A percentile compares a stretch with the other conserved stretches of the same genome.
Conservation (phyloP, 768 basidiomycete species). For the Chalciporus sphaerocephalus region DNA sequence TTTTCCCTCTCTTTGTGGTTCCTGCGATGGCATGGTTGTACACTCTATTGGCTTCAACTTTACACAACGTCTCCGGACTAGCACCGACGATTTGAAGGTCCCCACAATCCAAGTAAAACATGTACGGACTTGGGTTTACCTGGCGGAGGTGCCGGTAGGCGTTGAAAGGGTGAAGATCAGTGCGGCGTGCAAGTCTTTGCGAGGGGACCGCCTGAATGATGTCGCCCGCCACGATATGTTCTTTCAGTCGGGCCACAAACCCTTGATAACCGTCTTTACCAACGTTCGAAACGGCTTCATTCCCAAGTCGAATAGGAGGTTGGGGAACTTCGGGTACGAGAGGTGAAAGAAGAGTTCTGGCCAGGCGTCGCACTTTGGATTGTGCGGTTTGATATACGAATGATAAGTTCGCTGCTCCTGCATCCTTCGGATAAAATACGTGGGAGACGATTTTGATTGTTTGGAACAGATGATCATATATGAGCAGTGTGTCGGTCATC, state of each 20-base stretch:
- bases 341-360: slow-evolving; percentile 55
- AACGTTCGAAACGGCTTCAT: slow-evolving; percentile 79
- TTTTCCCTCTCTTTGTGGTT: slow-evolving; percentile 84
- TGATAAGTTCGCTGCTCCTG: slow-evolving; percentile 61
- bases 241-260: slow-evolving; percentile 88
- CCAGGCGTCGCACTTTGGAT: slow-evolving; percentile 75
- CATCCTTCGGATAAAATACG: slow-evolving; percentile 77
- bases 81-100: slow-evolving; percentile 96
- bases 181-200: slow-evolving; percentile 82
- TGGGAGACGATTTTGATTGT: slow-evolving; percentile 94
- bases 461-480: slow-evolving; percentile 97
- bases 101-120: slow-evolving; percentile 96
- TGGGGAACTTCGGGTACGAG: slow-evolving; percentile 64
- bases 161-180: slow-evolving; percentile 92
- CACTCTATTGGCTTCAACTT: slow-evolving; percentile 87
- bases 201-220: slow-evolving; percentile 99
- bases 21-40: slow-evolving; percentile 98
- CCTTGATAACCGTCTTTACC: slow-evolving; percentile 88
- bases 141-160: slow-evolving; percentile 90
- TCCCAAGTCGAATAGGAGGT: slow-evolving; percentile 57
- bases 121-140: slow-evolving; percentile 96
- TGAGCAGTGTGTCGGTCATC: slow-evolving; percentile 90
- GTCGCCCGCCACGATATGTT: slow-evolving; percentile 93
- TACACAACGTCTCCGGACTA: slow-evolving; percentile 95
- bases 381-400: slow-evolving; percentile 89